Base-by-base conservation (phyloP, 2,329 filamentous ascomycete species). In the Tolypocladium amazonense region DNA sequence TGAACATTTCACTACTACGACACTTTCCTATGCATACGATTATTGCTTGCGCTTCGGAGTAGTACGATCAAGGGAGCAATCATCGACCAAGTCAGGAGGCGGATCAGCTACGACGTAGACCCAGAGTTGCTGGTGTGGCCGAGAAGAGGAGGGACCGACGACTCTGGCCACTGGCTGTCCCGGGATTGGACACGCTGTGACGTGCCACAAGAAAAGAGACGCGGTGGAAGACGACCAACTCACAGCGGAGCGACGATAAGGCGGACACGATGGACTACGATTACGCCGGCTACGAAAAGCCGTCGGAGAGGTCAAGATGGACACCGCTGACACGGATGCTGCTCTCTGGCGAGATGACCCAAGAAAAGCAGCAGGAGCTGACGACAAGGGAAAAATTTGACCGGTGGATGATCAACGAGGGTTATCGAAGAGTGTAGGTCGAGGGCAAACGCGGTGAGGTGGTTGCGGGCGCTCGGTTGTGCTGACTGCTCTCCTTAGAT, bases 341-440 rank as follows among this genome's bases (percentile, higher is more conserved):
- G 71, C 82, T 92, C 71, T 91, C 89, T 59, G 89, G 89, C 56
- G 88, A 92, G 76, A 88, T 92, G 83, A 90, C 86, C 59, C 86
- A 86, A 68, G 87, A 91, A 70, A 82, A 79, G 68, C 86, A 88
- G 65, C 86, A 85, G 70, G 81, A 86, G 60, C 76, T 93, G 66
- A 85, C 84, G 30, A 73, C 83, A 63, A 82, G 83, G 69, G 88
- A 93, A 72, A 88, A 83, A 71, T 88, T 93, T 69, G 88, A 92
- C 72, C 80, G 86, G 65, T 94, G 90, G 90, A 92, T 94, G 89
- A 88, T 93, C 62, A 93, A 93, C 71, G 90, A 93, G 71, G 90
- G 90, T 62, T 92, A 91, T 72, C 82, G 88, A 71, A 81, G 88
- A 84, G 81, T 93, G 85, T 91, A 79, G 60, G 87, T 82, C 33